These are phyloP conservation scores for Litchi chinensis DNA, from an alignment of 345 rosid genomes.

Conservation along the genomic window DNA sequence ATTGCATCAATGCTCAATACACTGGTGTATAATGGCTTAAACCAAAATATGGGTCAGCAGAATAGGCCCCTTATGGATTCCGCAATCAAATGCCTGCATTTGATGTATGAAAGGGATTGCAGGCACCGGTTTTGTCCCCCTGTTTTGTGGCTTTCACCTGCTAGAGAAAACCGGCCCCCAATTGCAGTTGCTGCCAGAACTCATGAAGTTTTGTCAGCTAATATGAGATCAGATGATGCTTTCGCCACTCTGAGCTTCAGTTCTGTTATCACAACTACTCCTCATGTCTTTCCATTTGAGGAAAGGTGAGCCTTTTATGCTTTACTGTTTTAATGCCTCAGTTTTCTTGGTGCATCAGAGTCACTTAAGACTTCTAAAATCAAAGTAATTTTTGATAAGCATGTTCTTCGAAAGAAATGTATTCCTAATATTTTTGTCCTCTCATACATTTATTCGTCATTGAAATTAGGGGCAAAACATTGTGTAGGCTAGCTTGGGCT, in stretches of 20 bases:
- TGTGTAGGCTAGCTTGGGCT: not conserved
- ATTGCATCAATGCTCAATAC: conserved; percentile 89
- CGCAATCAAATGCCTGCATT: conserved; percentile 87
- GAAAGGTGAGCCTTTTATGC: conserved; percentile 60
- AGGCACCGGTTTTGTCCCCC: conserved; percentile 87
- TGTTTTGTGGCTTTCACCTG: conserved; percentile 94
- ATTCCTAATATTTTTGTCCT: conserved; percentile 1
- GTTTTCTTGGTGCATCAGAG: not conserved
- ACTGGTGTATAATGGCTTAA: conserved; percentile 78
- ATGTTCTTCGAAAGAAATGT: not conserved
- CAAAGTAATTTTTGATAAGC: not conserved
- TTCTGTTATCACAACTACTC: conserved; percentile 75
- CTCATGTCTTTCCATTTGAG: conserved; percentile 95
- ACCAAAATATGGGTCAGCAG: conserved; percentile 45
- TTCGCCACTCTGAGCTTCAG: conserved; percentile 49
- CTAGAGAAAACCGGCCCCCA: conserved; percentile 73
- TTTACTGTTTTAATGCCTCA: not conserved
- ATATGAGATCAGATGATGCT: conserved; percentile 51
- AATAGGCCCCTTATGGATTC: conserved; percentile 76
- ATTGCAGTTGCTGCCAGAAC: conserved; percentile 90
- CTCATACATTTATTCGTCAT: not conserved
- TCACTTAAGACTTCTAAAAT: not conserved
- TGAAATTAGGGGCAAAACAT: not conserved
- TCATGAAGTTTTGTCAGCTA: conserved; percentile 62
- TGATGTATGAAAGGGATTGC: conserved; percentile 95